A percentile compares a stretch with the other conserved stretches of the same genome.
These are phyloP conservation scores for Solanum phureja DNA, from an alignment of 257 asterid genomes.

Conservation along the genomic window DNA sequence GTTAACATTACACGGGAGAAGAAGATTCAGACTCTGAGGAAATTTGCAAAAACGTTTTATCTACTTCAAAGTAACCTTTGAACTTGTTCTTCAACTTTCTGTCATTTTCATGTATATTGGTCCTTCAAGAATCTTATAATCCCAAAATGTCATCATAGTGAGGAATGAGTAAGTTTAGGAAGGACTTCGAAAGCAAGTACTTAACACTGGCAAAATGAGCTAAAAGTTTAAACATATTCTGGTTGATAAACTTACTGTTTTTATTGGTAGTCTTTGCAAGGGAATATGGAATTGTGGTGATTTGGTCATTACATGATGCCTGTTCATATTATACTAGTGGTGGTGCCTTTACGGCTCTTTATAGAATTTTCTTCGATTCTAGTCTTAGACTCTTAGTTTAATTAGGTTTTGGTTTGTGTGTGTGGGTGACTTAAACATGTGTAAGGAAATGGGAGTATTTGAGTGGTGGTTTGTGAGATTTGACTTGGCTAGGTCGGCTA, in stretches of 20 bases:
- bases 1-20: slow-evolving; percentile 48
- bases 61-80: slow-evolving; percentile 55
- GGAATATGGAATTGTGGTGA: background rate
- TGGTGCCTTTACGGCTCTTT: background rate
- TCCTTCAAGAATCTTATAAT: background rate
- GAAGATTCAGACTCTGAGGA: slow-evolving; percentile 68
- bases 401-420: background rate
- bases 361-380: background rate
- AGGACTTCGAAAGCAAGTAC: background rate
- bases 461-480: background rate
- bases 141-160: background rate
- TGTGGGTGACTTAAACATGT: background rate
- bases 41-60: slow-evolving; percentile 66
- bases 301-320: background rate
- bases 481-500: background rate
- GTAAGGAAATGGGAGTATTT: background rate
- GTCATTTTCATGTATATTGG: background rate
- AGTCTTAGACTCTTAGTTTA: background rate
- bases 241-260: background rate
- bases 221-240: too few relatives aligned
- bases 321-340: background rate
- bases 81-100: background rate
- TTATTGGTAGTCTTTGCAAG: background rate
- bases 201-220: background rate
- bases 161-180: background rate